Evolutionary conservation across 1,284 basidiomycete genomes (phyloP), one percentile per base, ranked within the genome.

Genomic region (Xerocomus cyaneibrunnescens): DNA sequence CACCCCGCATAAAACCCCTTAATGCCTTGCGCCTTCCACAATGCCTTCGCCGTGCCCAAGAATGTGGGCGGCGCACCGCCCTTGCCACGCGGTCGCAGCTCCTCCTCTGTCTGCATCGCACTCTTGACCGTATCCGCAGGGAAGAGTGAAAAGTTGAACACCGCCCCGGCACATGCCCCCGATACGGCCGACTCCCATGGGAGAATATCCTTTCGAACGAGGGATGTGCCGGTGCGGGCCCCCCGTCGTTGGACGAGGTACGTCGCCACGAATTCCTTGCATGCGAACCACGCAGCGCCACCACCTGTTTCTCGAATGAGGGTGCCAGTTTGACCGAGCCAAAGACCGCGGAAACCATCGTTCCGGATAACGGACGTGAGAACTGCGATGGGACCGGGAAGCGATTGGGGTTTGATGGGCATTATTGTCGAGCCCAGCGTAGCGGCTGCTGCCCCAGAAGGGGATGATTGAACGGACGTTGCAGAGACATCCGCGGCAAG

Each of bases 311-410:
- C 96, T 42, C 96, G 88, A 25, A 99, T 80, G 51, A 98, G 76
- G 0, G 92, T 97, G n/a, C 93, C 96, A 0, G 89, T 92, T 62
- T 98, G 95, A 2, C 96, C 96, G 2, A 97, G 81, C 95, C 96
- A 99, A 25, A 99, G 81, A 1, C 96, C 95, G 16, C 82, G 78
- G 7, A 94, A 19, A 23, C 95, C 96, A 19, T 83, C 76, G 1
- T 78, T 74, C 30, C 81, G 81, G 19, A 97, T 65, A 31, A 89
- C 84, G 41, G 80, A 77, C 10, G 73, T 74, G 47, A 94, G 74
- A 50, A 97, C 78, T 1, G 80, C 71, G 21, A 92, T 65, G 0
- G 92, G 87, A 0, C 94, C 94, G 0, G 77, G 78, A 2, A 76
- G 73, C 41, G 19, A 48, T 3, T 40, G 52, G 2, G 49, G 40